A percentile compares a stretch with the other conserved stretches of the same genome.
These are phyloP conservation scores for Neopestalotiopsis sp. DNA, from an alignment of 2,329 filamentous ascomycete genomes.

Conservation along the genomic window DNA sequence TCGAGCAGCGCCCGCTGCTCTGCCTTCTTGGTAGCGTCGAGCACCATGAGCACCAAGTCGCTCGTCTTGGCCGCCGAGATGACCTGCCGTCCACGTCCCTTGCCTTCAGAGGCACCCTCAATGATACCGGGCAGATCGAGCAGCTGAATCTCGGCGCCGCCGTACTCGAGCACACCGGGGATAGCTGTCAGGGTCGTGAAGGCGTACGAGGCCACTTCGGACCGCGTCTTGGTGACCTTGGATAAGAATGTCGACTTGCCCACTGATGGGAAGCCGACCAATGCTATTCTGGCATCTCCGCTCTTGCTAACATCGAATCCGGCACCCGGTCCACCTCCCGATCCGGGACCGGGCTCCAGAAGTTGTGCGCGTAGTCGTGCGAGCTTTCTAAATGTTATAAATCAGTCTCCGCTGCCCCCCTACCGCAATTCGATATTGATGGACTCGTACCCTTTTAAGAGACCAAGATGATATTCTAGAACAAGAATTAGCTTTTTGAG, in stretches of 20 bases:
- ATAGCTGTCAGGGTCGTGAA: constrained; percentile 99
- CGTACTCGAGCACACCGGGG: constrained; percentile 95
- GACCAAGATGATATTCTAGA: constrained; percentile 94
- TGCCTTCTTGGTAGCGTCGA: constrained; percentile 95
- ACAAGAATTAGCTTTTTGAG: constrained; percentile 4
- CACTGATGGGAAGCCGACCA: constrained; percentile 98
- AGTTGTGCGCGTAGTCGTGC: constrained; percentile 93
- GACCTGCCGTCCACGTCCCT: constrained; percentile 93
- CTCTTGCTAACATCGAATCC: constrained; percentile 96
- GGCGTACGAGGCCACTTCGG: constrained; percentile 92
- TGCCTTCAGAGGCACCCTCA: constrained; percentile 93
- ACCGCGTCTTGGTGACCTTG: constrained; percentile 97
- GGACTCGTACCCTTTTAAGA: constrained; percentile 84
- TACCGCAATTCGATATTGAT: background rate
- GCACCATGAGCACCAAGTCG: constrained; percentile 93
- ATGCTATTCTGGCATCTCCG: constrained; percentile 93
- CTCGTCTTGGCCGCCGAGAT: constrained; percentile 98
- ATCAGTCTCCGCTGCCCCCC: constrained; percentile 17
- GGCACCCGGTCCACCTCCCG: constrained; percentile 76
- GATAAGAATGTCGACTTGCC: constrained; percentile 99
- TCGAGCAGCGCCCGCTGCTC: constrained; percentile 91
- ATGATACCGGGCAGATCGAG: constrained; percentile 98
- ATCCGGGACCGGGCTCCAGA: constrained; percentile 83
- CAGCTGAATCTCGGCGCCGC: constrained; percentile 96
- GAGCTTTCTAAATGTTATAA: constrained; percentile 73